Percentiles rank a stretch among this genome's conserved stretches.
Evolutionary conservation across 1,139 yeast genomes (phyloP).

Genomic region (Wickerhamomyces sp.): DNA sequence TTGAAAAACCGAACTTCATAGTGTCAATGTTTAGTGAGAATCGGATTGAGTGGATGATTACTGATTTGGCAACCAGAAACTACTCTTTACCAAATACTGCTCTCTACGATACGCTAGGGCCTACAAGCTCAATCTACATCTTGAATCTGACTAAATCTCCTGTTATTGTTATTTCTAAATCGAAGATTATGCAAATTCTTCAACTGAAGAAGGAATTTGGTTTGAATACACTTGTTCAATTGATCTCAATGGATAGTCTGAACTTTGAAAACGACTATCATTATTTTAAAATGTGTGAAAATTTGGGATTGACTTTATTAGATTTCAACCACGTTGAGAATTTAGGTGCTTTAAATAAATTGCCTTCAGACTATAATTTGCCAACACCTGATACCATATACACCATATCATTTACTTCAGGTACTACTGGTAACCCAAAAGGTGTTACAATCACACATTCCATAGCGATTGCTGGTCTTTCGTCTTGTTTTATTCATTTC

Average conservation of each 20-base stretch:
- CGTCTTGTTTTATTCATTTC: conserved; percentile 14
- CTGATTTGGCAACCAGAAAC: conserved; percentile 54
- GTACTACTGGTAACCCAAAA: conserved; percentile 39
- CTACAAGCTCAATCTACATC: conserved; percentile 53
- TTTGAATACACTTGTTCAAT: conserved; percentile 23
- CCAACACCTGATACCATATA: conserved; percentile 48
- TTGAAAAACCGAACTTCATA: conserved; percentile 31
- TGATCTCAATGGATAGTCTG: conserved; percentile 36
- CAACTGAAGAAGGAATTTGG: conserved; percentile 24
- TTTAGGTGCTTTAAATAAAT: conserved; percentile 42
- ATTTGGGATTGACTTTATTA: conserved; percentile 30
- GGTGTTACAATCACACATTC: conserved; percentile 35
- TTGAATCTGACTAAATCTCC: conserved; percentile 53
- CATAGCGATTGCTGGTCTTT: conserved; percentile 31
- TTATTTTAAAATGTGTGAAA: conserved; percentile 18
- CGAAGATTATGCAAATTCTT: conserved; percentile 40
- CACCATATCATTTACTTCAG: conserved; percentile 48
- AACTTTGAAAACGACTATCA: conserved; percentile 27
- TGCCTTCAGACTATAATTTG: conserved; percentile 33
- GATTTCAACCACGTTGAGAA: conserved; percentile 40
- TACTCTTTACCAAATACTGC: conserved; percentile 52
- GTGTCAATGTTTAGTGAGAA: conserved; percentile 53
- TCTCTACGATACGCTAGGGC: conserved; percentile 60
- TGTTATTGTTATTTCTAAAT: conserved; percentile 46
- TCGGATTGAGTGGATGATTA: conserved; percentile 51